These are phyloP conservation scores for Cryptococcus sp. DNA, from an alignment of 1,284 basidiomycete species.

Conservation along the genomic window DNA sequence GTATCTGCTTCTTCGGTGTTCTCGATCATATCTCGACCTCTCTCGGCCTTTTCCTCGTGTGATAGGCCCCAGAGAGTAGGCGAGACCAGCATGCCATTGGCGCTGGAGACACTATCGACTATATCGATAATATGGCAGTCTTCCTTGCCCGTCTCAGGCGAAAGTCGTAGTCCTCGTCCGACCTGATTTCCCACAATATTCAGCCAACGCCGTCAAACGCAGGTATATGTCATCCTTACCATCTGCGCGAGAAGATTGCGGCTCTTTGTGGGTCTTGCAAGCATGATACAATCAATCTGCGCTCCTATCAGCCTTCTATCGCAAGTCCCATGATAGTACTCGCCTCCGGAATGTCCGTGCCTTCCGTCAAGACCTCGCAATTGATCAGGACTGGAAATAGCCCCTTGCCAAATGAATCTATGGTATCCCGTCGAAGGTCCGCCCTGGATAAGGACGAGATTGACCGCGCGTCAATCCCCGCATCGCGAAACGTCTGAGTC, in stretches of 20 bases:
- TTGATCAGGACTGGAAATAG: constrained; percentile 87
- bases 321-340: constrained; percentile 4
- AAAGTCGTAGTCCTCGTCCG: constrained; percentile 86
- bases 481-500: constrained; percentile 70
- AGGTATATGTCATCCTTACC: constrained; percentile 57
- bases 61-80: constrained; percentile 87
- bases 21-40: constrained; percentile 5
- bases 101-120: constrained; percentile 73
- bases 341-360: constrained; percentile 79
- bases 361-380: constrained; percentile 90
- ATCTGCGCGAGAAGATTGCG: constrained; percentile 90
- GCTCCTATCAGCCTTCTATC: too few relatives aligned
- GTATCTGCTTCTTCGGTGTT: constrained; percentile 1
- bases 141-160: constrained; percentile 74
- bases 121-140: constrained; percentile 92
- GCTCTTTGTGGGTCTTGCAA: constrained; percentile 84
- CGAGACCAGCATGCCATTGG: constrained; percentile 71
- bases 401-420: constrained; percentile 70
- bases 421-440: constrained; percentile 65
- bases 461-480: constrained; percentile 83
- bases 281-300: constrained; percentile 80
- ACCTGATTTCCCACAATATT: constrained; percentile 60
- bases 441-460: constrained; percentile 72
- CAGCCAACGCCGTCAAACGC: background rate
- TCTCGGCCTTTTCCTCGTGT: constrained; percentile 67